Percentiles rank a stretch among this genome's conserved stretches.
Conservation (phyloP, 2,329 filamentous ascomycete species). For the Xylaria sp. region DNA sequence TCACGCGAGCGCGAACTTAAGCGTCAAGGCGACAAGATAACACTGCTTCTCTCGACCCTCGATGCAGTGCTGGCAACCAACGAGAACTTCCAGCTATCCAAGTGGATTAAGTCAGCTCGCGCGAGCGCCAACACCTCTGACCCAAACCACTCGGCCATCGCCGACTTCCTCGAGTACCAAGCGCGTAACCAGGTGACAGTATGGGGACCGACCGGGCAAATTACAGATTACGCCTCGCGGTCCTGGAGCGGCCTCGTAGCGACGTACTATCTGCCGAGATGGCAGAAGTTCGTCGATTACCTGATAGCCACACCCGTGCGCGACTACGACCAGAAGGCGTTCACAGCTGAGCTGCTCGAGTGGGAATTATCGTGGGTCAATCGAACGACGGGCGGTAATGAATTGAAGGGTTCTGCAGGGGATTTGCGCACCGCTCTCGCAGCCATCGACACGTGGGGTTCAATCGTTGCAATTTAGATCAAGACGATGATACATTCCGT, state of each 20-base stretch:
- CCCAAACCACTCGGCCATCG: slow-evolving; percentile 19
- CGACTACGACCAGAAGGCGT: slow-evolving; percentile 32
- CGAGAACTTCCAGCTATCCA: slow-evolving; percentile 32
- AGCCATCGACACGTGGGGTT: slow-evolving; percentile 4
- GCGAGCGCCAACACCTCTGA: slow-evolving; percentile 29
- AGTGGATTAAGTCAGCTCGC: slow-evolving; percentile 36
- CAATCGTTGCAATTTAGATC: slow-evolving; percentile 16
- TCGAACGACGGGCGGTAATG: slow-evolving; percentile 22
- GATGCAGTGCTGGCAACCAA: slow-evolving; percentile 36
- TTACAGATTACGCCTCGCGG: slow-evolving; percentile 37
- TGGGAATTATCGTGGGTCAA: slow-evolving; percentile 36
- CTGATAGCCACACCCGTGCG: slow-evolving; percentile 30
- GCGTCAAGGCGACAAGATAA: slow-evolving; percentile 29
- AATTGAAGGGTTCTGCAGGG: neutral
- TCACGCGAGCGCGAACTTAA: slow-evolving; percentile 10
- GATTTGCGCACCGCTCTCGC: slow-evolving; percentile 18
- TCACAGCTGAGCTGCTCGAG: slow-evolving; percentile 27
- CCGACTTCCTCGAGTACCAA: slow-evolving; percentile 39
- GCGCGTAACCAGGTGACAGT: slow-evolving; percentile 40
- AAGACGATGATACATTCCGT: neutral
- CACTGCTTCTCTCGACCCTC: slow-evolving; percentile 28
- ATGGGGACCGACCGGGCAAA: slow-evolving; percentile 37
- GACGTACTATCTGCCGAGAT: slow-evolving; percentile 37
- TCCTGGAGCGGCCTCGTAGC: slow-evolving; percentile 37
- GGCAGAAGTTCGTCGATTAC: slow-evolving; percentile 39